Evolutionary conservation across 106 monocot genomes (phyloP).

Genomic region (Alisma plantagoaquatica): DNA sequence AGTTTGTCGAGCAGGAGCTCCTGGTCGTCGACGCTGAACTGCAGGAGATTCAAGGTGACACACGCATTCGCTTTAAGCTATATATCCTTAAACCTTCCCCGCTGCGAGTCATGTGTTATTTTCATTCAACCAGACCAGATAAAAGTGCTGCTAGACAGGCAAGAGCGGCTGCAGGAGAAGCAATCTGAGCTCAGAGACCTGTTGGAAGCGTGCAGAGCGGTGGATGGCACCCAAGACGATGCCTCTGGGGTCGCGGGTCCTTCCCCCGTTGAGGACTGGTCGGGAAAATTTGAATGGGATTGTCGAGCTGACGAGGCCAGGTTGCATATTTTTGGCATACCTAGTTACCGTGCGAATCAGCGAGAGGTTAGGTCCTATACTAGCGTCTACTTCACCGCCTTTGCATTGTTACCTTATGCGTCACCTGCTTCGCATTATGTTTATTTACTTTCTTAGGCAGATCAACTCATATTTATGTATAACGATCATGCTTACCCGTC

Average conservation of each 20-base stretch:
- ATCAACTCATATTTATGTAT: too few species aligned
- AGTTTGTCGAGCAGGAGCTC: conserved; percentile 54
- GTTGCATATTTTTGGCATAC: conserved; percentile 89
- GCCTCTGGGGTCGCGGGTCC: conserved; percentile 10
- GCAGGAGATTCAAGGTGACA: conserved; percentile 56
- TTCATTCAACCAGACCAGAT: conserved; percentile 52
- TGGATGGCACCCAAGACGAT: conserved; percentile 12
- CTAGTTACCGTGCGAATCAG: conserved; percentile 85
- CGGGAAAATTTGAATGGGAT: conserved; percentile 81
- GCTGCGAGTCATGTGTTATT: neutral
- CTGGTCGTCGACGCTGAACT: conserved; percentile 68
- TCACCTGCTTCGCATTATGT: too few species aligned
- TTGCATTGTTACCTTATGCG: too few species aligned
- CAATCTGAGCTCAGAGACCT: conserved; percentile 63
- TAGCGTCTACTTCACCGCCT: too few species aligned
- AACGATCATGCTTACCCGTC: too few species aligned
- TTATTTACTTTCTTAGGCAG: too few species aligned
- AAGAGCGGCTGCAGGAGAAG: conserved; percentile 57
- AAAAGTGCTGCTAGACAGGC: conserved; percentile 62
- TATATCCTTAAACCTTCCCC: neutral
- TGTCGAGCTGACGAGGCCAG: conserved; percentile 56
- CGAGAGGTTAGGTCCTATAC: conserved; percentile 55
- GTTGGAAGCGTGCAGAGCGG: conserved; percentile 41
- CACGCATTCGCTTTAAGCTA: too few species aligned
- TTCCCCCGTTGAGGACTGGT: conserved; percentile 71